phyloP scores from a whole-genome alignment of 2,329 filamentous ascomycete species.

The Byssothecium circinans region DNA sequence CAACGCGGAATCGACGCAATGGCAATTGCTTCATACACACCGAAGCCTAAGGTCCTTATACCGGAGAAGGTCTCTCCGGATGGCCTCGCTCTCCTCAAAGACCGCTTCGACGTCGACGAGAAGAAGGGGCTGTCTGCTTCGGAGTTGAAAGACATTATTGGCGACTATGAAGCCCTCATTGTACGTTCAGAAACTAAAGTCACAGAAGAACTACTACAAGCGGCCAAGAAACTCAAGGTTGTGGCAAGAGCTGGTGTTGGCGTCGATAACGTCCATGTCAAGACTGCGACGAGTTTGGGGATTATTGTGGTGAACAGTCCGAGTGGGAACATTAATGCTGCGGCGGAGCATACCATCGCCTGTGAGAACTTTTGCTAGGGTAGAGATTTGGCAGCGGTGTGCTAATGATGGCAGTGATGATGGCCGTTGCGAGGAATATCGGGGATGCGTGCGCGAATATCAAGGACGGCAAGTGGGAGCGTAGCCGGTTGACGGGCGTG shows the following conservation, averaged over 20 bases:
- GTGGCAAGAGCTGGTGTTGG: conserved; percentile 78
- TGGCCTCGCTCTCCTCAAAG: conserved; percentile 68
- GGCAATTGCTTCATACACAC: conserved; percentile 30
- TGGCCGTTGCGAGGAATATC: conserved; percentile 74
- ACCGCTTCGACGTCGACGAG: conserved; percentile 70
- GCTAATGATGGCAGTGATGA: conserved; percentile 54
- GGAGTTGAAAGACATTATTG: conserved; percentile 68
- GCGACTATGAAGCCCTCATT: conserved; percentile 73
- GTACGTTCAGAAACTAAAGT: conserved; percentile 83
- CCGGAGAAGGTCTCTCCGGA: conserved; percentile 81
- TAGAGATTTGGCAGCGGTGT: no score
- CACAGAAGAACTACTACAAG: conserved; percentile 66
- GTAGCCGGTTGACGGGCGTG: conserved; percentile 72
- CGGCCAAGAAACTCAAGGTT: conserved; percentile 70
- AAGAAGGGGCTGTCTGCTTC: conserved; percentile 63
- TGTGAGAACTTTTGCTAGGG: conserved; percentile 35
- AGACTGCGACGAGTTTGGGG: conserved; percentile 69
- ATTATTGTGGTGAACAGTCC: conserved; percentile 82
- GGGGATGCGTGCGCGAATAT: conserved; percentile 69
- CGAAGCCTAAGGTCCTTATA: conserved; percentile 64
- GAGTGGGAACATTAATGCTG: conserved; percentile 77
- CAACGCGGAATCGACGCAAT: conserved; percentile 18
- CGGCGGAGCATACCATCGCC: conserved; percentile 74
- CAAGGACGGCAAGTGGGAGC: conserved; percentile 74
- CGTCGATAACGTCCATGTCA: conserved; percentile 79